Evolutionary conservation across 805 yeast species (phyloP), one percentile per base, ranked within the genome.

Genomic region (Wickerhamomyces alni): DNA sequence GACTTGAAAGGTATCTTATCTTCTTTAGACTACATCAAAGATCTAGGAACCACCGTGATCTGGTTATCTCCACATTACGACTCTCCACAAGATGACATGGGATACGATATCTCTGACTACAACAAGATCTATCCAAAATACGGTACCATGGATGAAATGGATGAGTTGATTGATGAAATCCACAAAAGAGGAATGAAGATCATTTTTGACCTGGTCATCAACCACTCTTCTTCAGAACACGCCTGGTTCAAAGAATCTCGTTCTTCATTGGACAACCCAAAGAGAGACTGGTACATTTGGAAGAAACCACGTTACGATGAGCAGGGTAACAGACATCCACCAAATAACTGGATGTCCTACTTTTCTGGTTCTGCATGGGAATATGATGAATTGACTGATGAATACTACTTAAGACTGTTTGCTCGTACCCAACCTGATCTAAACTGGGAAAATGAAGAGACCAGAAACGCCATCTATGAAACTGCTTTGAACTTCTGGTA

Each of bases 271-370:
- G 59, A 65, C 36, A 73, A 70, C 55, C 70, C 79, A 7, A 75
- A 77, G 60, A 66, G 82, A 53, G 79, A 77, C 56, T 75, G 80
- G 80, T 74, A 74, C 58, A 63, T 73, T 44, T 77, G 82, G 82
- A 71, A 65, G 47, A 67, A 66, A 46, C 70, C 72, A 25, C 66
- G 76, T 24, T 67, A 63, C 51, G 75, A 70, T 43, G 61, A 55
- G 16, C 52, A 64, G n/a, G 80, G 80, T 19, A 65, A 64, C 37
- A 66, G 77, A 48, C 66, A 59, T 16, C 78, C 79, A 8, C 80
- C 81, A 17, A 76, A 69, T 58, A 77, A 76, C 59, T 76, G 81
- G 81, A 49, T 51, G 26, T 68, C 77, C 5, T 61, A 59, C 48
- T 77, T 77, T 52, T 66, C 72, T 9, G 79, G 77, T 5, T 62